These are phyloP conservation scores for Coniochaeta sp. DNA, from an alignment of 2,329 filamentous ascomycete species.

Conservation along the genomic window DNA sequence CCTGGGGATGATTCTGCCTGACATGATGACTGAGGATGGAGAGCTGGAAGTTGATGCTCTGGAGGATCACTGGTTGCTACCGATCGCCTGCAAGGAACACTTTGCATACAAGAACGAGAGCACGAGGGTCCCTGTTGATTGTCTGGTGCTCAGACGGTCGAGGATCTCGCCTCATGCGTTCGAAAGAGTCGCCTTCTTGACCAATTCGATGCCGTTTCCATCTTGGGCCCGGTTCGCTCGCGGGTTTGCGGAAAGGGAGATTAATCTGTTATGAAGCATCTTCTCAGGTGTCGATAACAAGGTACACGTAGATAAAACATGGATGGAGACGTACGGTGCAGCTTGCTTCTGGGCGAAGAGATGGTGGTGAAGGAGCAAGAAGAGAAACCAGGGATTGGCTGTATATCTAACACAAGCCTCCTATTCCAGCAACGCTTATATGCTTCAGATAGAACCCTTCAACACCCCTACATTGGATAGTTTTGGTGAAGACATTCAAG, in stretches of 20 bases:
- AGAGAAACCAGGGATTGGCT: too few species aligned
- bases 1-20: background rate
- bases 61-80: background rate
- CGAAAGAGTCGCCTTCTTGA: background rate
- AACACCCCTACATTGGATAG: too few species aligned
- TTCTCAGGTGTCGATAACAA: background rate
- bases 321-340: too few species aligned
- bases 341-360: too few species aligned
- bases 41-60: background rate
- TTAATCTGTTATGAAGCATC: background rate
- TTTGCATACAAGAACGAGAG: background rate
- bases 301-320: too few species aligned
- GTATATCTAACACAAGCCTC: too few species aligned
- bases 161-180: background rate
- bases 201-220: background rate
- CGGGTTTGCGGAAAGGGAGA: background rate
- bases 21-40: background rate
- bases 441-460: too few species aligned
- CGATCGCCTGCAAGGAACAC: background rate
- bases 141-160: background rate
- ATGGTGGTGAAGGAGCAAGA: too few species aligned
- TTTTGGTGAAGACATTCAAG: too few species aligned
- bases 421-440: too few species aligned
- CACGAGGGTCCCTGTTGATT: background rate
- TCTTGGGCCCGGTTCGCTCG: background rate